Base-by-base conservation (phyloP, 352 stramenopile species). In the Phytophthora tubulina region DNA sequence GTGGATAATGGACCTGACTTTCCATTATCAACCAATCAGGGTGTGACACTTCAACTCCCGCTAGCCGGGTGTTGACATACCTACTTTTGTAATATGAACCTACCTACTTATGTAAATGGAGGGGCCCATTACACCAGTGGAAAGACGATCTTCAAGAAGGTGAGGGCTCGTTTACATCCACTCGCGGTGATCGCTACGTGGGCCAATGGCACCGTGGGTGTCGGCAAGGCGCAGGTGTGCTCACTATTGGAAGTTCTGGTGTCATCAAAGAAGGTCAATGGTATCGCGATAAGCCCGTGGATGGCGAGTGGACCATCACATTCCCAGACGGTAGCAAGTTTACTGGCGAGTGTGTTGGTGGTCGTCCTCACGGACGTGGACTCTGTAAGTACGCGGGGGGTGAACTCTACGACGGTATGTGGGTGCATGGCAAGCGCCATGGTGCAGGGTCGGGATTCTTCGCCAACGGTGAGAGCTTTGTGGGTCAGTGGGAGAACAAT, bases 381-480 rank as follows among this genome's bases (percentile, higher is more conserved):
- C 79, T 93, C 39, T 89, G 92, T 64, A 92, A 93, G 50, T 96
- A 95, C 46, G 85, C 88, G 42, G 92, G 91, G 41, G 89, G 91
- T 3, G 91, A 96, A 48, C 46, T 93, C 48, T 97, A 97, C 69
- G 86, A 92, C 31, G 91, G 91, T 2, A 78, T 89, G 56, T 97
- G 91, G 91, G 72, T 94, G 10, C 62, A 91, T 32, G 89, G 88
- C 59, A 92, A 94, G 62, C 85, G 88, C n/a, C 84, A 95, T 36
- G 87, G 87, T 5, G 50, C 76, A 31, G 87, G 87, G 49, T 87
- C 85, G 1, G 85, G 86, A 8, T 92, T 92, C 53, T 95, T 93
- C 59, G 65, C 77, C 1, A 93, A 93, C 44, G 84, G 85, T 33
- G 84, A 91, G 56, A 85, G 78, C 67, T 95, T 92, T 63, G 73